Evolutionary conservation across 345 rosid genomes (phyloP).

Genomic region (Syzygium aromaticum): DNA sequence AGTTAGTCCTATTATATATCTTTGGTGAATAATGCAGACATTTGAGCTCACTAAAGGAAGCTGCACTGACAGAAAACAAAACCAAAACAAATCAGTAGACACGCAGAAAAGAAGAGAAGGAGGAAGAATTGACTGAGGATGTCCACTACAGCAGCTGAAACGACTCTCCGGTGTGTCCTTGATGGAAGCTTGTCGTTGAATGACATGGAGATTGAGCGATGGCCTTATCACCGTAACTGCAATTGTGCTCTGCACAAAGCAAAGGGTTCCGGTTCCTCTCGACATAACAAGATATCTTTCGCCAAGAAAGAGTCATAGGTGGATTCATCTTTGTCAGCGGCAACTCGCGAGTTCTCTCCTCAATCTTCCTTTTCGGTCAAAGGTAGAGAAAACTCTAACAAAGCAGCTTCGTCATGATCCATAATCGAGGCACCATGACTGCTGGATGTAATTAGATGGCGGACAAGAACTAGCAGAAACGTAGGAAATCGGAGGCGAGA

Average conservation of each 20-base stretch:
- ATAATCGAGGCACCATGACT: background rate
- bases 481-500: background rate
- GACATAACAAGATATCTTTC: background rate
- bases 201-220: background rate
- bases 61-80: background rate
- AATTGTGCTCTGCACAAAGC: slow-evolving; percentile 4
- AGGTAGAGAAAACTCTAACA: background rate
- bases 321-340: background rate
- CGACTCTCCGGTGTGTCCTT: background rate
- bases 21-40: background rate
- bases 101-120: background rate
- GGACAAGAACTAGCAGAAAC: background rate
- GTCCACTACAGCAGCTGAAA: background rate
- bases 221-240: slow-evolving; percentile 13
- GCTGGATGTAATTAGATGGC: background rate
- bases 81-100: background rate
- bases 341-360: background rate
- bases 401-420: background rate
- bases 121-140: background rate
- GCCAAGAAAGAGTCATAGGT: background rate
- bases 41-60: background rate
- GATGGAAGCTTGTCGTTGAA: background rate
- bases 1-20: background rate
- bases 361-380: background rate
- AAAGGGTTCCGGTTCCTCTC: background rate